Conservation (phyloP, 1,284 basidiomycete genomes). For the Ganoderma resinaceum region DNA sequence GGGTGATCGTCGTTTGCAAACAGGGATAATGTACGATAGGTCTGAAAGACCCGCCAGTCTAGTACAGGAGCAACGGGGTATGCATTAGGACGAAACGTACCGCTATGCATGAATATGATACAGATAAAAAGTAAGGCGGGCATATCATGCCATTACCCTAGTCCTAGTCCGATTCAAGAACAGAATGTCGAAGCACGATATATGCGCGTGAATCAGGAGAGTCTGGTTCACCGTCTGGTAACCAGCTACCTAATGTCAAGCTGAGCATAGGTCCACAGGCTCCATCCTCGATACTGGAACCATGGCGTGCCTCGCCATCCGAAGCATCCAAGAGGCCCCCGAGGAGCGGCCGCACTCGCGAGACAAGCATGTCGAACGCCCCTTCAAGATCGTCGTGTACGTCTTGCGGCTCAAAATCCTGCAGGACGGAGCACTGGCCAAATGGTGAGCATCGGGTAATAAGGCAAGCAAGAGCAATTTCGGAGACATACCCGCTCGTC, state of each 20-base stretch:
- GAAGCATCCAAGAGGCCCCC: conserved; percentile 45
- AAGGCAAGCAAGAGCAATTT: background rate
- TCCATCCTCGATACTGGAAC: conserved; percentile 13
- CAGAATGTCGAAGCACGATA: conserved; percentile 25
- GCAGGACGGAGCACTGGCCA: conserved; percentile 50
- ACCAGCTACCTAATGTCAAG: conserved; percentile 30
- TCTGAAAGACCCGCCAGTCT: no score
- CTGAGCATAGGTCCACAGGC: conserved; percentile 20
- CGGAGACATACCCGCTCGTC: conserved; percentile 36
- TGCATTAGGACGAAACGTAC: background rate
- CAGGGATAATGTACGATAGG: background rate
- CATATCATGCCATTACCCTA: background rate
- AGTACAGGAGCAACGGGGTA: background rate
- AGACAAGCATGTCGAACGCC: conserved; percentile 45
- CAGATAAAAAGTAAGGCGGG: conserved; percentile 11
- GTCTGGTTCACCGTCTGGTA: conserved; percentile 21
- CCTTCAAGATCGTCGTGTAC: conserved; percentile 45
- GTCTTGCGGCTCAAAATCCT: conserved; percentile 51
- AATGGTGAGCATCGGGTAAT: background rate
- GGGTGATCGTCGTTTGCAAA: conserved; percentile 41
- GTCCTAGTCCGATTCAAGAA: conserved; percentile 11
- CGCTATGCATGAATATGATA: conserved; percentile 14
- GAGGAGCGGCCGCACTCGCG: conserved; percentile 50
- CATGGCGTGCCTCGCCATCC: conserved; percentile 23
- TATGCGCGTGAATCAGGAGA: conserved; percentile 22